These are phyloP conservation scores for Candida neerlandica DNA, from an alignment of 1,139 yeast genomes.

Conservation along the genomic window DNA sequence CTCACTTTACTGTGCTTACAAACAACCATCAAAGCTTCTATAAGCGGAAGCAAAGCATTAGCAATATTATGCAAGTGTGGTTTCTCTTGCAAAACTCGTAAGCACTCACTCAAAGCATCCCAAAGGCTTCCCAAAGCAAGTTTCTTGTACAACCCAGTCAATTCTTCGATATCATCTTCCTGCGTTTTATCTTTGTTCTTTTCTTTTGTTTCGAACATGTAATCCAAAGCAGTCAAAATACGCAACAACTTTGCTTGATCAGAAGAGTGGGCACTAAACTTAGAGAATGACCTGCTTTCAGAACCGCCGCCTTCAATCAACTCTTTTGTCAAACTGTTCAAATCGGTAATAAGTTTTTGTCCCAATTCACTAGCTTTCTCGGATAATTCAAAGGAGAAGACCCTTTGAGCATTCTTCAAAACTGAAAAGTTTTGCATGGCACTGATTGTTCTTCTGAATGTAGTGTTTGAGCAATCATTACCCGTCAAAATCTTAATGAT, in stretches of 20 bases:
- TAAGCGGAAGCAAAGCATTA: slow-evolving; percentile 79
- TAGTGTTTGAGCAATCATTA: slow-evolving; percentile 83
- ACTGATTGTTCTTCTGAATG: slow-evolving; percentile 81
- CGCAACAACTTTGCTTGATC: slow-evolving; percentile 86
- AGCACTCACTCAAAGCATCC: slow-evolving; percentile 82
- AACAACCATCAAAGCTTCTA: slow-evolving; percentile 93
- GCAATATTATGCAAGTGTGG: slow-evolving; percentile 62
- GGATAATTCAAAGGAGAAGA: slow-evolving; percentile 72
- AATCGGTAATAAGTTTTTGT: slow-evolving; percentile 55
- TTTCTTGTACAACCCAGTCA: slow-evolving; percentile 64
- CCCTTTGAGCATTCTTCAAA: slow-evolving; percentile 60
- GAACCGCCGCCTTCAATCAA: slow-evolving; percentile 48
- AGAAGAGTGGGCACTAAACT: slow-evolving; percentile 79
- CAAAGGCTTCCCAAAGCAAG: slow-evolving; percentile 79
- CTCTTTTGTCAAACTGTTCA: slow-evolving; percentile 52
- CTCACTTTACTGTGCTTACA: slow-evolving; percentile 83
- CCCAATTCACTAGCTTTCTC: slow-evolving; percentile 67
- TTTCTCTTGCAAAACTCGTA: slow-evolving; percentile 59
- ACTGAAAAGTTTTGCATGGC: slow-evolving; percentile 79
- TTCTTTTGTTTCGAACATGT: slow-evolving; percentile 59
- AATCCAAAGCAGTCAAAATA: slow-evolving; percentile 86
- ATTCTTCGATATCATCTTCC: slow-evolving; percentile 39
- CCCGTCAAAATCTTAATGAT: slow-evolving; percentile 74
- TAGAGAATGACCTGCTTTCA: slow-evolving; percentile 56
- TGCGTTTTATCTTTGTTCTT: slow-evolving; percentile 18